phyloP scores from a whole-genome alignment of 495 filamentous ascomycete genomes.

The Hypoxylon trugodes region DNA sequence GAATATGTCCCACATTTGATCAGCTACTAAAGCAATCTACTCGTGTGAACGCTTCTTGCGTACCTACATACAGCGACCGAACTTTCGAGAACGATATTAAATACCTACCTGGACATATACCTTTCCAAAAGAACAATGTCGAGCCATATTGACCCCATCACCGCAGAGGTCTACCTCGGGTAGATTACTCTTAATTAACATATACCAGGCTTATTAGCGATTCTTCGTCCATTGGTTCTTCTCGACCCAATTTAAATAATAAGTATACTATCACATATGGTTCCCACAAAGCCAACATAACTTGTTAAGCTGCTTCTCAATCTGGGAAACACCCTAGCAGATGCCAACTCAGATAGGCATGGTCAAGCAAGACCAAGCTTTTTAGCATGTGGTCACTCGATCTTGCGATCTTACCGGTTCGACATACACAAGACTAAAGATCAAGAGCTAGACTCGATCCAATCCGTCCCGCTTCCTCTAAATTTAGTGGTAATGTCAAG shows the following conservation, averaged over 20 bases:
- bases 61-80: background rate
- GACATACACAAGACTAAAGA: too few relatives aligned
- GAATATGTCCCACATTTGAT: background rate
- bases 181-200: too few relatives aligned
- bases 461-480: conserved; percentile 10
- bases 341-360: background rate
- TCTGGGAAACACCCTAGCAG: background rate
- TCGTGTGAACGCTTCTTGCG: background rate
- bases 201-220: too few relatives aligned
- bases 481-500: background rate
- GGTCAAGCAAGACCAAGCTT: conserved; percentile 10
- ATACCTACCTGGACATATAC: too few relatives aligned
- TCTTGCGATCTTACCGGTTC: background rate
- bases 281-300: background rate
- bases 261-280: too few relatives aligned
- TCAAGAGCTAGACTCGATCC: background rate
- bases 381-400: conserved; percentile 1
- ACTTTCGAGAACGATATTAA: background rate
- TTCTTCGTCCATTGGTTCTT: background rate
- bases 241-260: too few relatives aligned
- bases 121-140: background rate
- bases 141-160: background rate
- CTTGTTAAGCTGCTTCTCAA: background rate
- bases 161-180: too few relatives aligned
- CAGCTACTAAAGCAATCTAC: background rate